Evolutionary conservation across 345 rosid species (phyloP).

Genomic region (Syzygium oleosum): DNA sequence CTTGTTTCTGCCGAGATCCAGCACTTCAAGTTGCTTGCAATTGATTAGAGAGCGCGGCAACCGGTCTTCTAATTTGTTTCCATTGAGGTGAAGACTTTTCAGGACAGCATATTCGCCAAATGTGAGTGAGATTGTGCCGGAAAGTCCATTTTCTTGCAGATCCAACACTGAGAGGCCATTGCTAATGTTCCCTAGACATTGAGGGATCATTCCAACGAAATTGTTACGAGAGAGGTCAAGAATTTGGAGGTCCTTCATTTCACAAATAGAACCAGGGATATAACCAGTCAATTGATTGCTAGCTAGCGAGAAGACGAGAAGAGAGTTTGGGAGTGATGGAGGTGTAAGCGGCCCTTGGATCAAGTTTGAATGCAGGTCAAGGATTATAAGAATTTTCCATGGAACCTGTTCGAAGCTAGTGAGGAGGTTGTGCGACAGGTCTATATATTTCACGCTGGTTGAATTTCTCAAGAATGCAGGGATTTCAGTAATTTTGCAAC

Average conservation of each 20-base stretch:
- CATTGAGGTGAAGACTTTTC: background rate
- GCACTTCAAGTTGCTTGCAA: background rate
- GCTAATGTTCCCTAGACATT: slow-evolving; percentile 8
- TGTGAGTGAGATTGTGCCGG: slow-evolving; percentile 4
- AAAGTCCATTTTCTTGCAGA: slow-evolving; percentile 2
- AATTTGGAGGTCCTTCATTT: background rate
- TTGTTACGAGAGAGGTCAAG: slow-evolving; percentile 5
- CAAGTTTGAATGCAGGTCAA: slow-evolving; percentile 1
- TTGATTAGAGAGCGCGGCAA: slow-evolving; percentile 7
- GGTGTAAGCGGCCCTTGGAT: background rate
- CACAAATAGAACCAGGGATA: background rate
- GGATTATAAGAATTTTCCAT: background rate
- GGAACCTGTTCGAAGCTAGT: background rate
- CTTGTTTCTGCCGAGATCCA: slow-evolving; percentile 8
- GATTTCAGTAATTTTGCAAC: slow-evolving; percentile 10
- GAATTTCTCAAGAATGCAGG: slow-evolving; percentile 1
- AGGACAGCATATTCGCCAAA: background rate
- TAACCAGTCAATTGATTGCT: background rate
- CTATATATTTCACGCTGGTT: background rate
- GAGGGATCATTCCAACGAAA: slow-evolving; percentile 13
- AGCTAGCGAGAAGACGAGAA: background rate
- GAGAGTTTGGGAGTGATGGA: background rate
- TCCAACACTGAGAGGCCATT: background rate
- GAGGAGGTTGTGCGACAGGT: background rate
- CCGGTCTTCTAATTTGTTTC: slow-evolving; percentile 8